phyloP scores from a whole-genome alignment of 2,329 filamentous ascomycete genomes.

The Chlorencoelia australis region DNA sequence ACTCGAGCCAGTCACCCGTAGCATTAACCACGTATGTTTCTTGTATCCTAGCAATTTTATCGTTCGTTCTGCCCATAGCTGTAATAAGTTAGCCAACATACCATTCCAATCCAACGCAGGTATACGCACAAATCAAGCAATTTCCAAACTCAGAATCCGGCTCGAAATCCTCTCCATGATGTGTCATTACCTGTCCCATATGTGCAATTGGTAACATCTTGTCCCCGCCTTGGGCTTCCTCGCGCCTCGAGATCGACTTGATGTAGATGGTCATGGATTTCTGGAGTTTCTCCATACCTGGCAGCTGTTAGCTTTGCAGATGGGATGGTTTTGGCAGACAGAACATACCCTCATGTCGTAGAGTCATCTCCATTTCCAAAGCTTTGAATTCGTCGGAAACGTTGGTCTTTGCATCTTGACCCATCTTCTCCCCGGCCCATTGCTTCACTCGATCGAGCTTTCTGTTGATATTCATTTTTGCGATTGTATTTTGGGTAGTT shows the following conservation, averaged over 20 bases:
- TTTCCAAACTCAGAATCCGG: constrained; percentile 83
- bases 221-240: constrained; percentile 77
- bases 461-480: constrained; percentile 44
- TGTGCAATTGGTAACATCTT: constrained; percentile 72
- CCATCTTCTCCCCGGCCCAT: constrained; percentile 97
- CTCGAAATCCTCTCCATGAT: constrained; percentile 88
- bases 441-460: constrained; percentile 94
- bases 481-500: constrained; percentile 4
- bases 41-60: constrained; percentile 76
- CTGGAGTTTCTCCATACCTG: constrained; percentile 86
- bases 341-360: constrained; percentile 72
- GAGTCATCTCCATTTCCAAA: constrained; percentile 79
- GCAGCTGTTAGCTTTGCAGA: constrained; percentile 11
- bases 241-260: constrained; percentile 78
- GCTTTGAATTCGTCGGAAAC: constrained; percentile 86
- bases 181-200: constrained; percentile 75
- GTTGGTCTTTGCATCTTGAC: constrained; percentile 75
- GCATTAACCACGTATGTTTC: constrained; percentile 72
- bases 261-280: constrained; percentile 77
- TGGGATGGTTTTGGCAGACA: background rate
- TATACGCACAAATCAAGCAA: constrained; percentile 55
- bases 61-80: constrained; percentile 78
- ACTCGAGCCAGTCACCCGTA: constrained; percentile 79
- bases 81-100: constrained; percentile 13
- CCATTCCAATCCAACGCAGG: background rate